Evolutionary conservation across 768 basidiomycete species (phyloP).

Genomic region (Sporobolomyces roseus): DNA sequence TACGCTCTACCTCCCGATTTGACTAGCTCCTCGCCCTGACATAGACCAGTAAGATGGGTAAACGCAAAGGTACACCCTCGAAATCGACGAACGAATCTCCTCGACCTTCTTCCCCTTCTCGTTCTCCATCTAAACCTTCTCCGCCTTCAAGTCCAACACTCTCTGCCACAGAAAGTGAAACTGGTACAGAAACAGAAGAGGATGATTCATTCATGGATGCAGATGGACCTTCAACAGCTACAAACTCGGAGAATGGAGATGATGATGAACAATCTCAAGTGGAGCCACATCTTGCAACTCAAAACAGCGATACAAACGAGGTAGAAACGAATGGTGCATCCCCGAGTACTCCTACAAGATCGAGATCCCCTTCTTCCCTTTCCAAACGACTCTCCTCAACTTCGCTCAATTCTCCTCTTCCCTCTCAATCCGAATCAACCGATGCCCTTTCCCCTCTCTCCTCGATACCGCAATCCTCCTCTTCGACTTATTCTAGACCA

Average conservation of each 20-base stretch:
- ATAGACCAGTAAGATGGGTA: not conserved
- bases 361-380: not conserved
- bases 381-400: not conserved
- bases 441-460: not conserved
- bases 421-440: not conserved
- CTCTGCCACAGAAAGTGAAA: not conserved
- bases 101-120: not conserved
- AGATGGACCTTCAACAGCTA: slow-evolving; percentile 6
- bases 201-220: slow-evolving; percentile 23
- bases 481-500: not conserved
- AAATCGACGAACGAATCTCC: no score
- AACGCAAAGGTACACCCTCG: not conserved
- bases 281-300: not conserved
- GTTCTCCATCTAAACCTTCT: not conserved
- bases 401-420: not conserved
- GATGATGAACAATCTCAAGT: not conserved
- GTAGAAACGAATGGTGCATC: not conserved
- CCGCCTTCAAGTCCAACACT: slow-evolving; percentile 12
- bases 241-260: not conserved
- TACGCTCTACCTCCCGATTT: no score
- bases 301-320: not conserved
- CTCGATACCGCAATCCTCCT: not conserved
- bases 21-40: no score
- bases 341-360: slow-evolving; percentile 11
- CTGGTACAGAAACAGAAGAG: slow-evolving; percentile 6